Evolutionary conservation across 148 eudicot genomes (phyloP), one percentile per base, ranked within the genome.

Genomic region (Chenopodium suecicum): DNA sequence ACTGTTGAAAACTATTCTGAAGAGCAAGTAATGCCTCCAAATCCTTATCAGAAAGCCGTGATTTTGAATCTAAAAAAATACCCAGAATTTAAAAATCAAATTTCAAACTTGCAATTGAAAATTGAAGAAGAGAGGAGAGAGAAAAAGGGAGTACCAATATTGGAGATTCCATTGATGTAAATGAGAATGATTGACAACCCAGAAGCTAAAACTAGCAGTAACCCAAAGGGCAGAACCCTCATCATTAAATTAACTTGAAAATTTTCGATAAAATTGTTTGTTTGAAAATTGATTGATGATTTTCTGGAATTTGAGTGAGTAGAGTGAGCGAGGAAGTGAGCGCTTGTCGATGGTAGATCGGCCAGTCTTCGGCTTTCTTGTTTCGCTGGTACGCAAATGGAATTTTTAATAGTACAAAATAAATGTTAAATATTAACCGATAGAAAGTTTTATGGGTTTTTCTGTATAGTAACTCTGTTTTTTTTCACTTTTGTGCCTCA

Each of bases 141-240:
- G 13, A 60, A 4, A 76, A 27, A 37, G 72, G 66, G 56, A 14
- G 17, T 83, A 93, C 97, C 88, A 4, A 80, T 79, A 63, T 78
- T 78, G 56, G 94, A 84, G 67, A 94, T 81, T 31, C 92, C 90
- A 71, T 89, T 85, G 79, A 92, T 81, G 93, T 90, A 91, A 80
- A 93, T 86, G 75, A 90, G 86, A 83, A 94, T 88, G 34, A 92
- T 87, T 0, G 92, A 90, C 20, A 94, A 68, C 17, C 98, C 95
- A 83, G 97, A 91, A 27, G 84, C 76, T 79, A 94, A 85, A 79
- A 95, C 93, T 75, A 93, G 82, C 6, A 88, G 74, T 62, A 94
- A 89, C 34, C 92, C 94, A 77, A 94, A 87, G 68, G 89, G 93
- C 65, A 94, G 83, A 25, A 93, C 86, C 92, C 87, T 91, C 98